A percentile compares a stretch with the other conserved stretches of the same genome.
These are phyloP conservation scores for Gossypium gossypioides DNA, from an alignment of 441 rosid genomes.

Conservation along the genomic window DNA sequence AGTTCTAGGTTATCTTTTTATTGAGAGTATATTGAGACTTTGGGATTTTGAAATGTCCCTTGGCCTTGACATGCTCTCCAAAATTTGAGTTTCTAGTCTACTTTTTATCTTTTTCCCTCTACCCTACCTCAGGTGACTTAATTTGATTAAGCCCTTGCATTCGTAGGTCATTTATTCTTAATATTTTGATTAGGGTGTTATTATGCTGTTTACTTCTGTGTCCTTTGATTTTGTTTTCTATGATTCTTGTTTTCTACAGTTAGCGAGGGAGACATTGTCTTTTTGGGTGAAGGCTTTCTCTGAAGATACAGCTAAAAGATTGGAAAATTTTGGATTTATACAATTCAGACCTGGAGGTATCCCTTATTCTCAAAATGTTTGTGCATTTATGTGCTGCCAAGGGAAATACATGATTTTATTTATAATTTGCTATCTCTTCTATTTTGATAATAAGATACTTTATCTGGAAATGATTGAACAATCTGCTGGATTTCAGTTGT, in stretches of 20 bases:
- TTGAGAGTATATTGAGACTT: background rate
- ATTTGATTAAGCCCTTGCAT: background rate
- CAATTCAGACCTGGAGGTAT: constrained; percentile 95
- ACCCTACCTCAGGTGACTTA: background rate
- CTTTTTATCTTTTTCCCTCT: background rate
- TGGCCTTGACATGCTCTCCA: background rate
- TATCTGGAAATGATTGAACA: background rate
- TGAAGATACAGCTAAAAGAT: constrained; percentile 93
- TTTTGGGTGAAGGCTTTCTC: constrained; percentile 99
- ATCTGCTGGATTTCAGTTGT: background rate
- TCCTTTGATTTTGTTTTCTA: constrained; percentile 15
- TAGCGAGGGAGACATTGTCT: constrained; percentile 90
- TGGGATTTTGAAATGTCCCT: background rate
- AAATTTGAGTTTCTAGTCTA: background rate
- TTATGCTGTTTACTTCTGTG: background rate
- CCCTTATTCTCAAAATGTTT: constrained; percentile 11
- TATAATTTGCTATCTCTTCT: background rate
- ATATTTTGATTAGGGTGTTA: background rate
- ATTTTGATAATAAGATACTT: background rate
- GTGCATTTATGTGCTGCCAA: background rate
- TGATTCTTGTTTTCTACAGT: constrained; percentile 35
- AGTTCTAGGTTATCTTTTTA: background rate
- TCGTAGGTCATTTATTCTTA: background rate
- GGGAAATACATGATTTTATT: background rate
- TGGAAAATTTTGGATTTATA: constrained; percentile 93